Conservation (phyloP, 208 protist species). For the Trypanosoma grayi region DNA sequence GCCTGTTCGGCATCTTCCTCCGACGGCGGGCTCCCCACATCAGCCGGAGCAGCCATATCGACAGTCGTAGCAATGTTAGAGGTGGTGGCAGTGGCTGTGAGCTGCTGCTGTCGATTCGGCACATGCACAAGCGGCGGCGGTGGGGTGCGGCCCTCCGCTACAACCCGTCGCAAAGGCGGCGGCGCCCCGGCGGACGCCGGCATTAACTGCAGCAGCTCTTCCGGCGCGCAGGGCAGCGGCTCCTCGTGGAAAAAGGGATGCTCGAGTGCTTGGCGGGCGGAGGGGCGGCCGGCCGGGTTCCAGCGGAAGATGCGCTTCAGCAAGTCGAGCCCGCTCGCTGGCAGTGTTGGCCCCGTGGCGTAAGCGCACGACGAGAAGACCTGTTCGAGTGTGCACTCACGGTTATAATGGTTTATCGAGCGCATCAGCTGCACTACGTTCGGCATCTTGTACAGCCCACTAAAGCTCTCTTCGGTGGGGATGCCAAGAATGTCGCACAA, state of each 20-base stretch:
- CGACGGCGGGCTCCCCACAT: not conserved
- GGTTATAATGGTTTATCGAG: constrained; percentile 53
- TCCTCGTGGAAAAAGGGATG: constrained; percentile 83
- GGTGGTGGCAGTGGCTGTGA: not conserved
- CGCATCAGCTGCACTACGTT: constrained; percentile 51
- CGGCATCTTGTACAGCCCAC: constrained; percentile 69
- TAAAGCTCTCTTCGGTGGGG: constrained; percentile 86
- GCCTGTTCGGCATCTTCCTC: constrained; percentile 3
- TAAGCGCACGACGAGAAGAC: constrained; percentile 36
- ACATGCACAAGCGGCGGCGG: not conserved
- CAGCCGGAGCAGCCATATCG: not conserved
- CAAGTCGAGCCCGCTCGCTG: constrained; percentile 66
- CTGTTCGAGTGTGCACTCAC: constrained; percentile 36
- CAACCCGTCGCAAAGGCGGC: no score
- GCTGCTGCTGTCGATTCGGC: not conserved
- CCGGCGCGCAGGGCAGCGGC: constrained; percentile 60
- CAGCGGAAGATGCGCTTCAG: constrained; percentile 68
- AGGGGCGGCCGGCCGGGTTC: constrained; percentile 71
- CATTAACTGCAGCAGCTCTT: constrained; percentile 62
- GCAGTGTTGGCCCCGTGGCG: constrained; percentile 19
- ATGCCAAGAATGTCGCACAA: constrained; percentile 94
- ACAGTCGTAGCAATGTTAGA: not conserved
- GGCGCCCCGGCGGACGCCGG: constrained; percentile 18
- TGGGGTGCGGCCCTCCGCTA: not conserved
- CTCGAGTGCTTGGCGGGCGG: constrained; percentile 61